Evolutionary conservation across 2,329 filamentous ascomycete genomes (phyloP), one percentile per base, ranked within the genome.

Genomic region (Epicoccum sorghinum): DNA sequence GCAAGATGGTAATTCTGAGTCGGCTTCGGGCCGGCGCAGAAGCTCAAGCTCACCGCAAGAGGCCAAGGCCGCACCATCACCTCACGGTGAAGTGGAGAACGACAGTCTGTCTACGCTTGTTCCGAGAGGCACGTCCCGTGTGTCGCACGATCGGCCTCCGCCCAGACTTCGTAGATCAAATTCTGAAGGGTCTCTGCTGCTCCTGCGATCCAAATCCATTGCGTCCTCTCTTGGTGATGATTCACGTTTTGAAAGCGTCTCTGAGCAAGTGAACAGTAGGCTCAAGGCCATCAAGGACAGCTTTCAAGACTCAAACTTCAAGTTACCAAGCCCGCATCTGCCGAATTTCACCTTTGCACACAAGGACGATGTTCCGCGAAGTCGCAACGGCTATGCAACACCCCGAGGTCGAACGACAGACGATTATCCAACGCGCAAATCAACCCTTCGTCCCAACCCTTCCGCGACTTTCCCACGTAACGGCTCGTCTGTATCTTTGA

Each of bases 281-380:
- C 82, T 95, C 68, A 96, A 96, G 77, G 93, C 93, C 4, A 90
- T 98, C 71, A 89, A 87, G 68, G 93, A 97, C 71, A 96, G 89
- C 68, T 85, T 90, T 58, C 87, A 91, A 69, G 92, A 96, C 65
- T 90, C 92, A 2, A 90, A 87, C 49, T 89, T 93, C 75, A 90
- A 87, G 67, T 59, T 81, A 44, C 79, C 79, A 14, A 70, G 80
- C 51, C 75, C 78, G 13, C 71, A 69, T 2, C 81, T 91, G 68
- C 83, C 86, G 45, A 83, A 80, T 57, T 77, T 86, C 35, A 69
- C 60, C 47, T 68, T 75, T 56, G 57, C 65, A n/a, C 61, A 65
- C 51, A 70, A 64, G 57, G 62, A 71, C 23, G 73, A 74, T 23
- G 44, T 66, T 4, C 68, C 70, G 38, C 62, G 48, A 22, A 61